Base-by-base conservation (phyloP, 345 rosid species). In the Corchorus olitorius region DNA sequence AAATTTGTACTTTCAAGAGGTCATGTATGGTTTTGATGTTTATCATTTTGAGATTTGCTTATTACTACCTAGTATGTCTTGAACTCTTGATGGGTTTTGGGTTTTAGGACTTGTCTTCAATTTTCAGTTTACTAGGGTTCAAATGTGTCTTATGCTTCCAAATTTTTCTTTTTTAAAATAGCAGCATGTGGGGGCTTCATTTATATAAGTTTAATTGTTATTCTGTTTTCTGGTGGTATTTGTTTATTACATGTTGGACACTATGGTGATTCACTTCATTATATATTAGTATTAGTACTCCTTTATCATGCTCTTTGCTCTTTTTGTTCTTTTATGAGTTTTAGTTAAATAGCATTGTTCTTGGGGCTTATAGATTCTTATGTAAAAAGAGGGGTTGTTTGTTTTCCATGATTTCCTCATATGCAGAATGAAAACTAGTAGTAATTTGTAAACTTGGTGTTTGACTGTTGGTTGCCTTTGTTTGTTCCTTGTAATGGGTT, bases 381-480 rank as follows among this genome's bases (percentile, higher is more conserved):
- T 19, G n/a, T n/a, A n/a, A 2, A 56, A 56, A 19, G 12, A 46
- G 8, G 22, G 54, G 56, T 14, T 41, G n/a, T 62, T 52, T 70
- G 27, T 63, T 58, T 46, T 33, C 16, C 39, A 3, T 65, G 59
- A 35, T 71, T 72, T 58, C 37, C 33, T 65, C 43, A 61, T 15
- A 54, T 22, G 19, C 50, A 80, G 14, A 59, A 70, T 76, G 78
- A 62, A 73, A 27, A 27, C 27, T 72, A 73, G 53, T 78, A 33
- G 14, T 49, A 48, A 48, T 46, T 77, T 19, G 37, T 8, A 37
- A 53, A 67, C 6, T 54, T 70, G 45, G 43, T 16, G 15, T 33
- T 34, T 2, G 73, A 27, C 27, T 27, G 27, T 27, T 27, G 27
- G 27, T 49, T 69, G 43, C 33, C 49, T 41, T 49, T 27, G 15